These are phyloP conservation scores for Cladosporium sp. DNA, from an alignment of 2,329 filamentous ascomycete species.

Conservation along the genomic window DNA sequence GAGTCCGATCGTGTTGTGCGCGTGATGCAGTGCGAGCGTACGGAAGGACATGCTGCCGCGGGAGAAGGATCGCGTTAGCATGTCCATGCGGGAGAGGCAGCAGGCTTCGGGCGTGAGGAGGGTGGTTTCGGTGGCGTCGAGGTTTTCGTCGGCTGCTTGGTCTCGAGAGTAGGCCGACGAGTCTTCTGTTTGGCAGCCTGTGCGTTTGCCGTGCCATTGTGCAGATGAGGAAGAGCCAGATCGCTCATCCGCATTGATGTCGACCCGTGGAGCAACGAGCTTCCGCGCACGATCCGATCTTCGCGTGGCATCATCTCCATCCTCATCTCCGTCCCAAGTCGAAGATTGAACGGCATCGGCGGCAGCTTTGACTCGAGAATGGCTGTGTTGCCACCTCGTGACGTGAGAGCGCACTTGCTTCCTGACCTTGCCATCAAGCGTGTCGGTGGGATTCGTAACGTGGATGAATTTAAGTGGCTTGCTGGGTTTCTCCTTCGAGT, in stretches of 20 bases:
- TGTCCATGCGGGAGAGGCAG: background rate
- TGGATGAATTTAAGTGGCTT: conserved; percentile 1
- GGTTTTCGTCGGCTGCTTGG: background rate
- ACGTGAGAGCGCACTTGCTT: conserved; percentile 7
- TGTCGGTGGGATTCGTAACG: background rate
- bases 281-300: too few relatives aligned
- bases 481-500: background rate
- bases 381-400: background rate
- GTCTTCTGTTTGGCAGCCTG: background rate
- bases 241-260: background rate
- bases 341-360: too few relatives aligned
- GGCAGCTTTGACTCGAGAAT: background rate
- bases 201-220: background rate
- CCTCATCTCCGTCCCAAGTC: too few relatives aligned
- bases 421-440: background rate
- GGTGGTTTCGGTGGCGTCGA: background rate
- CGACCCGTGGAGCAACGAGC: background rate
- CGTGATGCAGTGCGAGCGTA: conserved; percentile 2
- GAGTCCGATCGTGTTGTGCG: background rate
- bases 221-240: background rate
- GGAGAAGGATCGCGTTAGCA: background rate
- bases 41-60: conserved; percentile 1
- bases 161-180: too few relatives aligned
- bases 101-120: background rate
- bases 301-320: background rate